Evolutionary conservation across 257 asterid genomes (phyloP).

Genomic region (Capsicum baccatum): DNA sequence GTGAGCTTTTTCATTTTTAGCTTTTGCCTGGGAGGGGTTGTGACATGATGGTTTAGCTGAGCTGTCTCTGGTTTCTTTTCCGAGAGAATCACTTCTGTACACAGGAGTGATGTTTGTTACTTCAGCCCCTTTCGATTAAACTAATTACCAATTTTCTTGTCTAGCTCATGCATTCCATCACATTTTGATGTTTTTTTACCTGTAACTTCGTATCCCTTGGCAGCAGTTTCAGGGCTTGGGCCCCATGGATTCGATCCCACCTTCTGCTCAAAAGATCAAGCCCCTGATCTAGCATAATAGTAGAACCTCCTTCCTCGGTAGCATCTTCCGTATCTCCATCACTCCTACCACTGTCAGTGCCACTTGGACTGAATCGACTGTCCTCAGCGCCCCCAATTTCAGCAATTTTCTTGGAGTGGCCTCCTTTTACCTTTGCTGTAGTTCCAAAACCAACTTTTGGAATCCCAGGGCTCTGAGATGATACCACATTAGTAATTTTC

Average conservation of each 20-base stretch:
- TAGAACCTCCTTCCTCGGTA: slow-evolving; percentile 66
- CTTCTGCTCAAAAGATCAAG: slow-evolving; percentile 86
- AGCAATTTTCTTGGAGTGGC: slow-evolving; percentile 72
- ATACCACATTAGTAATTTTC: slow-evolving; percentile 63
- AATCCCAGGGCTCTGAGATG: slow-evolving; percentile 57
- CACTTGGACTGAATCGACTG: slow-evolving; percentile 70
- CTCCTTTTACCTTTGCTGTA: slow-evolving; percentile 52
- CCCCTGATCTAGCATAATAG: slow-evolving; percentile 88
- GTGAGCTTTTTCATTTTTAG: slow-evolving; percentile 2
- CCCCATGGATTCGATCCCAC: slow-evolving; percentile 98
- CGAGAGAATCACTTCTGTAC: slow-evolving; percentile 4
- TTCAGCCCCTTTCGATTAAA: background rate
- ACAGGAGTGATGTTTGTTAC: background rate
- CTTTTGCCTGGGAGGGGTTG: background rate
- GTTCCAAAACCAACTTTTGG: slow-evolving; percentile 57
- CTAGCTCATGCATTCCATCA: slow-evolving; percentile 8
- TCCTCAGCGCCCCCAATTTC: slow-evolving; percentile 88
- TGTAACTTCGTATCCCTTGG: slow-evolving; percentile 90
- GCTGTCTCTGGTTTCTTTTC: slow-evolving; percentile 13
- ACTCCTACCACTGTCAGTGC: slow-evolving; percentile 94
- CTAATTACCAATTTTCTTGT: background rate
- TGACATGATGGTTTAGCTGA: background rate
- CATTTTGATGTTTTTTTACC: slow-evolving; percentile 45
- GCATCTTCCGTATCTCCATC: slow-evolving; percentile 82
- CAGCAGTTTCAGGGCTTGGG: slow-evolving; percentile 87